These are phyloP conservation scores for Termitomyces sp. DNA, from an alignment of 768 basidiomycete genomes.

Conservation along the genomic window DNA sequence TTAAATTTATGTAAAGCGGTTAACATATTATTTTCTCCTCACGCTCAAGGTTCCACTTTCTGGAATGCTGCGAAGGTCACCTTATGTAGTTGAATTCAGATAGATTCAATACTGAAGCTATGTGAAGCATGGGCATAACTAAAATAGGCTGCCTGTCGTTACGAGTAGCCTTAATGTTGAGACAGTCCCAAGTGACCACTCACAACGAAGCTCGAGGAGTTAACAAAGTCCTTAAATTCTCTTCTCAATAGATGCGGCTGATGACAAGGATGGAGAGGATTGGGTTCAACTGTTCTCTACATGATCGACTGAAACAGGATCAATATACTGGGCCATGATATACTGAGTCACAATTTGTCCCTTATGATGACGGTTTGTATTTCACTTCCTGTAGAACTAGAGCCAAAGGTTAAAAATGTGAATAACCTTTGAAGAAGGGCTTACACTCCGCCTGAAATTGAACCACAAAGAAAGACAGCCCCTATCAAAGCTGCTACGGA, in stretches of 20 bases:
- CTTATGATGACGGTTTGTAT: not conserved
- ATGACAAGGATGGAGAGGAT: not conserved
- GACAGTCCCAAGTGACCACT: not conserved
- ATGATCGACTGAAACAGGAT: not conserved
- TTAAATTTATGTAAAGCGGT: too few relatives aligned
- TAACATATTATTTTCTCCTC: too few relatives aligned
- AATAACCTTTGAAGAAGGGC: constrained; percentile 20
- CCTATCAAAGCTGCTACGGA: constrained; percentile 94
- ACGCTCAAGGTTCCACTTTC: too few relatives aligned
- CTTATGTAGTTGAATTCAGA: not conserved
- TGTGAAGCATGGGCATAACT: not conserved
- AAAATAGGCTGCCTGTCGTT: not conserved
- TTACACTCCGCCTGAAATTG: constrained; percentile 89
- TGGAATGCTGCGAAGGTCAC: not conserved
- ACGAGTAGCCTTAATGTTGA: not conserved
- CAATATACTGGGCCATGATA: not conserved
- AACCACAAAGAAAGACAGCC: constrained; percentile 96
- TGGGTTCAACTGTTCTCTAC: not conserved
- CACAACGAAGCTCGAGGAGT: not conserved
- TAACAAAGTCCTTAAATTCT: not conserved
- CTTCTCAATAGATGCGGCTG: not conserved
- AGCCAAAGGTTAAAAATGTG: constrained; percentile 10
- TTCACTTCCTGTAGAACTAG: constrained; percentile 80
- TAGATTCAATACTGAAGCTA: too few relatives aligned
- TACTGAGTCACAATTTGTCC: too few relatives aligned